phyloP scores from a whole-genome alignment of 78 protist genomes.

The Cavenderia fasciculata region DNA sequence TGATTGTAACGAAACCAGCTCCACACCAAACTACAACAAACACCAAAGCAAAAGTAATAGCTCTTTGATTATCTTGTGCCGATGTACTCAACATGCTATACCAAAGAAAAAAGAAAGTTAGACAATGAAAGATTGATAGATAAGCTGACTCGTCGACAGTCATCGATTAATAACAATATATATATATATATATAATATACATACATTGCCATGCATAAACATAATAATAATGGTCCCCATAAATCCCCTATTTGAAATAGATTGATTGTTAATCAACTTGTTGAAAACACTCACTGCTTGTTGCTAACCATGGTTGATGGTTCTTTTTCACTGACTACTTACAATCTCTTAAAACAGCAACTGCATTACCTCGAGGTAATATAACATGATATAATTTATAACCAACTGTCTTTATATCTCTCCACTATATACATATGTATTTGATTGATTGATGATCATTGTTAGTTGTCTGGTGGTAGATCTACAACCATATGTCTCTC shows the following conservation, averaged over 20 bases:
- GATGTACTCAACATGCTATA: constrained; percentile 39
- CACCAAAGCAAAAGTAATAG: constrained; percentile 88
- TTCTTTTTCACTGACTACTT: too few species aligned
- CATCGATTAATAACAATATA: neutral
- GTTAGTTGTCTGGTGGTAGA: neutral
- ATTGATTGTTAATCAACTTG: neutral
- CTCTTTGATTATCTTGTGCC: constrained; percentile 71
- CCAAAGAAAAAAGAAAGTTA: neutral
- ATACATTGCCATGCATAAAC: constrained; percentile 86
- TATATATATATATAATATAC: neutral
- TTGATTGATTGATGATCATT: neutral
- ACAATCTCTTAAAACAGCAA: constrained; percentile 81
- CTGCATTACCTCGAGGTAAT: constrained; percentile 80
- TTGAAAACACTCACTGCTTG: constrained; percentile 6
- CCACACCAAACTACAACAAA: constrained; percentile 95
- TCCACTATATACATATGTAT: constrained; percentile 9
- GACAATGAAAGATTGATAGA: neutral
- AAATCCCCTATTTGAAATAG: constrained; percentile 87
- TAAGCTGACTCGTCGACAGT: neutral
- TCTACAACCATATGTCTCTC: neutral
- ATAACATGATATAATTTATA: constrained; percentile 87
- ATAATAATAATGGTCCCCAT: constrained; percentile 95
- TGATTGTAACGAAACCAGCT: constrained; percentile 92
- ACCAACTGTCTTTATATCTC: constrained; percentile 78
- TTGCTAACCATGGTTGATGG: too few species aligned